A percentile compares a stretch with the other conserved stretches of the same genome.
These are phyloP conservation scores for Pyrenochaeta sp. DNA, from an alignment of 2,329 filamentous ascomycete genomes.

Conservation along the genomic window DNA sequence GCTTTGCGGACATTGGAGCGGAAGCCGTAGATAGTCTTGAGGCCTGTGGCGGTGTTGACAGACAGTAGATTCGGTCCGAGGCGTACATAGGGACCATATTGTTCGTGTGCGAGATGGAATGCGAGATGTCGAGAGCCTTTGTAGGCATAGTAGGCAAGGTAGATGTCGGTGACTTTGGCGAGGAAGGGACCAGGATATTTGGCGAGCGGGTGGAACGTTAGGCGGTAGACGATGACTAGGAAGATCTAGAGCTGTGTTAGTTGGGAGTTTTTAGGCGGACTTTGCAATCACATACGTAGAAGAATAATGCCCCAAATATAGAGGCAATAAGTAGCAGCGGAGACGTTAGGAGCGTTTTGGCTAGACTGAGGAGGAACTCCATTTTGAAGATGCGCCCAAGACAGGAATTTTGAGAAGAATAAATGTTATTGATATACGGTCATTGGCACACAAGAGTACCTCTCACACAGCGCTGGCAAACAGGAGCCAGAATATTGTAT, in stretches of 20 bases:
- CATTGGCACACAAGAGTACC: constrained; percentile 13
- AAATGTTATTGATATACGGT: constrained; percentile 3
- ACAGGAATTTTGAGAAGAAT: not conserved
- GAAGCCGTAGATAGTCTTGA: constrained; percentile 61
- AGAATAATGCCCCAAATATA: constrained; percentile 28
- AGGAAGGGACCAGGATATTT: constrained; percentile 54
- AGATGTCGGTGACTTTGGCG: constrained; percentile 48
- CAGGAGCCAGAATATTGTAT: not conserved
- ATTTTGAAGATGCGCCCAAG: constrained; percentile 16
- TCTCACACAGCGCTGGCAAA: not conserved
- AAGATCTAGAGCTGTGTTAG: constrained; percentile 30
- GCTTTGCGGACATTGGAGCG: constrained; percentile 59
- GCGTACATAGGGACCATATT: constrained; percentile 77
- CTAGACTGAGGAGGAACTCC: constrained; percentile 27
- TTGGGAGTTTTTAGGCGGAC: not conserved
- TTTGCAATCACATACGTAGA: constrained; percentile 32
- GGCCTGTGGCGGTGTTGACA: constrained; percentile 71
- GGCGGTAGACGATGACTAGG: constrained; percentile 46
- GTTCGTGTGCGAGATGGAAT: constrained; percentile 74
- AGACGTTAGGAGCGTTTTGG: constrained; percentile 28
- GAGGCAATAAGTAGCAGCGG: constrained; percentile 36
- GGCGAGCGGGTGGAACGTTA: constrained; percentile 55
- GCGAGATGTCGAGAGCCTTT: constrained; percentile 78
- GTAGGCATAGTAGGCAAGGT: constrained; percentile 71
- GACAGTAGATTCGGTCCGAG: constrained; percentile 80